phyloP scores from a whole-genome alignment of 345 rosid species.

The Raphanus sativus region DNA sequence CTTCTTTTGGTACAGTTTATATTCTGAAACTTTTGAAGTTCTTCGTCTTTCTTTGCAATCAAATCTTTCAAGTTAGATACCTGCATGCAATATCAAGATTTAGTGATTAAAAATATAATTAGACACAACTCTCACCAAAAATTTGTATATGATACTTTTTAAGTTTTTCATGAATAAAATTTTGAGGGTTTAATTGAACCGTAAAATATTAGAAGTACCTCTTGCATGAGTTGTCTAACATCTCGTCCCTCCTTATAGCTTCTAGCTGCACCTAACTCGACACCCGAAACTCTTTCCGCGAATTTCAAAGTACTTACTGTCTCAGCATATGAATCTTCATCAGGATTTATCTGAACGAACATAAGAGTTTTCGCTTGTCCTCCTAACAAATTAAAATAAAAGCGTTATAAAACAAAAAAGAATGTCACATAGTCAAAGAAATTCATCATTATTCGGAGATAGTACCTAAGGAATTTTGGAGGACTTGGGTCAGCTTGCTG shows the following conservation, averaged over 20 bases:
- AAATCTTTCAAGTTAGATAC: conserved; percentile 63
- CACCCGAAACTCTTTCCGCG: conserved; percentile 91
- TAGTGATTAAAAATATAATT: too few species aligned
- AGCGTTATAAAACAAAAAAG: not conserved
- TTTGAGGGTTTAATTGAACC: too few species aligned
- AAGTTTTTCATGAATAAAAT: too few species aligned
- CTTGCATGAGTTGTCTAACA: conserved; percentile 78
- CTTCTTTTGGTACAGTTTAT: conserved; percentile 45
- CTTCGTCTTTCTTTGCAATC: conserved; percentile 70
- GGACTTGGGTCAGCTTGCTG: conserved; percentile 94
- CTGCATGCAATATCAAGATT: conserved; percentile 42
- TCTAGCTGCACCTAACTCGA: conserved; percentile 88
- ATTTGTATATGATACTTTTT: too few species aligned
- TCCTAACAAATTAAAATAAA: conserved; percentile 43
- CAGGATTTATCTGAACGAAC: conserved; percentile 98
- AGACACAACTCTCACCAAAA: too few species aligned
- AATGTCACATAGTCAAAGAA: not conserved
- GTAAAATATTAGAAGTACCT: conserved; percentile 42
- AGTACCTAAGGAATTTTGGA: conserved; percentile 85
- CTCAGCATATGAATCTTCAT: conserved; percentile 78
- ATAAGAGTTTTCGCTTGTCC: conserved; percentile 94
- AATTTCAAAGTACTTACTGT: conserved; percentile 86
- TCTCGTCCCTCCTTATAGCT: conserved; percentile 81
- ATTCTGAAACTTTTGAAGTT: conserved; percentile 55
- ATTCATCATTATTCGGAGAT: not conserved